Evolutionary conservation across 306 rosid species (phyloP).

Genomic region (Hippophae tibetana): DNA sequence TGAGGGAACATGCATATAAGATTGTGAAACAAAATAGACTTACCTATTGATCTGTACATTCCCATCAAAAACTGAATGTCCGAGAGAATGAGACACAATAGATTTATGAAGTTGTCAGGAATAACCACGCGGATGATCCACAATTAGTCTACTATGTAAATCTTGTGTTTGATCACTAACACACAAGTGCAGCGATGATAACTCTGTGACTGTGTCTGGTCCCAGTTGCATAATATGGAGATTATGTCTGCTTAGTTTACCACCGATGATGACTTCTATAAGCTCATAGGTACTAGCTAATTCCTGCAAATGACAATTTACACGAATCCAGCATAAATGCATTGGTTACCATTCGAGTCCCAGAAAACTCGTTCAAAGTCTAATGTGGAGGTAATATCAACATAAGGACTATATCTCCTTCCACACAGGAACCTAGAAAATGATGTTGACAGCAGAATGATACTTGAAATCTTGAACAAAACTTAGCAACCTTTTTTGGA

Average conservation of each 20-base stretch:
- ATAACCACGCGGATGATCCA: constrained; percentile 87
- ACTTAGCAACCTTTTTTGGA: no score
- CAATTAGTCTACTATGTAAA: constrained; percentile 67
- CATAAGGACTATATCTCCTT: not conserved
- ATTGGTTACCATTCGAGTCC: constrained; percentile 1
- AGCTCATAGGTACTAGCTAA: constrained; percentile 66
- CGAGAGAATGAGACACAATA: constrained; percentile 74
- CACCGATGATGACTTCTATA: constrained; percentile 73
- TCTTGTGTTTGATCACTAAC: constrained; percentile 81
- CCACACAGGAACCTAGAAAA: no score
- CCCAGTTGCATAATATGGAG: constrained; percentile 79
- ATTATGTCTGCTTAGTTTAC: constrained; percentile 82
- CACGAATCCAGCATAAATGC: constrained; percentile 7
- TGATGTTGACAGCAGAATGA: no score
- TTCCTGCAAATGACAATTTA: constrained; percentile 46
- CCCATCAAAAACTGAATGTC: constrained; percentile 91
- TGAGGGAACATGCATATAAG: not conserved
- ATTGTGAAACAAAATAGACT: not conserved
- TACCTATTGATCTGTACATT: constrained; percentile 86
- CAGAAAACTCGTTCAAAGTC: not conserved
- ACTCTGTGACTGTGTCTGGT: constrained; percentile 64
- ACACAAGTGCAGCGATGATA: constrained; percentile 73
- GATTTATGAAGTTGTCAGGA: constrained; percentile 92
- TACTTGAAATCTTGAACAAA: no score
- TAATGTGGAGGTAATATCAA: constrained; percentile 3